A percentile compares a stretch with the other conserved stretches of the same genome.
phyloP scores from a whole-genome alignment of 257 asterid genomes.

The Nicotiana knightiana region DNA sequence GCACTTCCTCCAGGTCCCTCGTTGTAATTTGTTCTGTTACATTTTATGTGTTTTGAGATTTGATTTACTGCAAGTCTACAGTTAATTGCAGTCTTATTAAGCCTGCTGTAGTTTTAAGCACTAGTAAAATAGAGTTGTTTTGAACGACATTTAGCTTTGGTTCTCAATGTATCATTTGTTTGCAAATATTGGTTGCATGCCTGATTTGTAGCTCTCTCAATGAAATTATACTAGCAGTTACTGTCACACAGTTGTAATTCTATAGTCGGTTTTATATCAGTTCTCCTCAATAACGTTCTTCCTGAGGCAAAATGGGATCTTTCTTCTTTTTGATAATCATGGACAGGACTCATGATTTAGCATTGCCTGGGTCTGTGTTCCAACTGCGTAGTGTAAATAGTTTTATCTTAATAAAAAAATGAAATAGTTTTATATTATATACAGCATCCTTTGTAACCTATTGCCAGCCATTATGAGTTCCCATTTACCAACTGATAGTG shows the following conservation, averaged over 20 bases:
- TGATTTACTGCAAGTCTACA: background rate
- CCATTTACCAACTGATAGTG: background rate
- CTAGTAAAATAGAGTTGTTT: background rate
- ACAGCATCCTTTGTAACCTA: background rate
- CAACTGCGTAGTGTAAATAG: background rate
- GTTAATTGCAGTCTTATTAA: background rate
- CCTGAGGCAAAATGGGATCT: background rate
- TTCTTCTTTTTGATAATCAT: background rate
- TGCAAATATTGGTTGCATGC: background rate
- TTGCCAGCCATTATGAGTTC: constrained; percentile 1
- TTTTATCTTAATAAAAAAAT: no score
- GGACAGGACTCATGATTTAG: background rate
- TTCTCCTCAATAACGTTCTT: background rate
- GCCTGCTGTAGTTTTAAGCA: background rate
- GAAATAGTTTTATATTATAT: background rate
- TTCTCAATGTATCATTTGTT: background rate
- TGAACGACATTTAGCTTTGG: background rate
- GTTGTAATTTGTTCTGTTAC: background rate
- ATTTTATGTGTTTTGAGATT: background rate
- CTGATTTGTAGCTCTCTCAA: background rate
- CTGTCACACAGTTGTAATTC: background rate
- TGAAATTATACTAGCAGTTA: background rate
- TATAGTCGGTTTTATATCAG: background rate
- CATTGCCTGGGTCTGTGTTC: background rate
- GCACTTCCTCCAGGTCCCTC: background rate